A percentile compares a stretch with the other conserved stretches of the same genome.
Conservation (phyloP, 1,284 basidiomycete genomes). For the Irpex rosettiformis region DNA sequence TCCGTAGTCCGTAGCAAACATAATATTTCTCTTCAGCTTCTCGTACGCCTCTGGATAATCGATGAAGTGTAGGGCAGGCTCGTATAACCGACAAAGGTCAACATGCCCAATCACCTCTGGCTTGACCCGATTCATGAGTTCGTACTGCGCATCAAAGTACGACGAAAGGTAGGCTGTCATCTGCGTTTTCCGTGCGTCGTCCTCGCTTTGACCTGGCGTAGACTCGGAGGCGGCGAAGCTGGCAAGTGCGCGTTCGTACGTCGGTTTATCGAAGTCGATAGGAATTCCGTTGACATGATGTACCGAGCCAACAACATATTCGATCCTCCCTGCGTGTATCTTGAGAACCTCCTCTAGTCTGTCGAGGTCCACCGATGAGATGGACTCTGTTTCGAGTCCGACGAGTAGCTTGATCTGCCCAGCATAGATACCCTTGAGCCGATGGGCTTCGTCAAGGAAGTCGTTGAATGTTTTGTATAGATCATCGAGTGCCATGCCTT, state of each 20-base stretch:
- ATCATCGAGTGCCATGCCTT: slow-evolving; percentile 40
- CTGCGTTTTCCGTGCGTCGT: slow-evolving; percentile 8
- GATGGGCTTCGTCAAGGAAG: slow-evolving; percentile 76
- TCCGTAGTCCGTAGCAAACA: slow-evolving; percentile 76
- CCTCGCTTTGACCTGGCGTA: slow-evolving; percentile 1
- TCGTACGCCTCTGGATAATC: slow-evolving; percentile 58
- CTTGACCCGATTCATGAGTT: slow-evolving; percentile 62
- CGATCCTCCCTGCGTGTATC: slow-evolving; percentile 50
- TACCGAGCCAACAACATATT: slow-evolving; percentile 92
- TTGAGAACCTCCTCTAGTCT: slow-evolving; percentile 49
- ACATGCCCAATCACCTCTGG: slow-evolving; percentile 95
- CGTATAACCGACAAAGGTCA: slow-evolving; percentile 85
- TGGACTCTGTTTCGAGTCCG: slow-evolving; percentile 92
- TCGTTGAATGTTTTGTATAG: slow-evolving; percentile 59
- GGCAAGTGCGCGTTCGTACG: slow-evolving; percentile 60
- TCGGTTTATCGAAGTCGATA: slow-evolving; percentile 87
- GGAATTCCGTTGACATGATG: slow-evolving; percentile 89
- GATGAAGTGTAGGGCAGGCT: slow-evolving; percentile 52
- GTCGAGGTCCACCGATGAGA: slow-evolving; percentile 66
- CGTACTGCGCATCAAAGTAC: slow-evolving; percentile 85
- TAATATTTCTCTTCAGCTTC: slow-evolving; percentile 76
- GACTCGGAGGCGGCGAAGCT: slow-evolving; percentile 33
- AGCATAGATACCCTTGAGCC: slow-evolving; percentile 60
- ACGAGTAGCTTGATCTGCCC: slow-evolving; percentile 76
- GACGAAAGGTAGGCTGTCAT: slow-evolving; percentile 52